These are phyloP conservation scores for Acanthamoeba culbertsoni DNA, from an alignment of 208 protist genomes.

Conservation along the genomic window DNA sequence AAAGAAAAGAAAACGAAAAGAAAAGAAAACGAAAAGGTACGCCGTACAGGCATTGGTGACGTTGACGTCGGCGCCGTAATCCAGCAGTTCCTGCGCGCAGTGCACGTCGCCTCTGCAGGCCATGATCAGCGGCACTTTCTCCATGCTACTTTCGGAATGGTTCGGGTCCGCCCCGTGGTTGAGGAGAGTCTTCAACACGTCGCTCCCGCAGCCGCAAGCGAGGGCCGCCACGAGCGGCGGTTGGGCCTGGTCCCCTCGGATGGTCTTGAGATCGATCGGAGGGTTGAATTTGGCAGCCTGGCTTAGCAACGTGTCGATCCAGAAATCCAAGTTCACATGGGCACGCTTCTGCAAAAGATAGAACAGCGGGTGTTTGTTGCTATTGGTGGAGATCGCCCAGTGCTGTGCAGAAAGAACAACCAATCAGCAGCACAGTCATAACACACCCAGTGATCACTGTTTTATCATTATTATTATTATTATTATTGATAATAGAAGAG, in stretches of 20 bases:
- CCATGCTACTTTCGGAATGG: neutral
- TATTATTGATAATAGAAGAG: neutral
- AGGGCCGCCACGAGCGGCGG: neutral
- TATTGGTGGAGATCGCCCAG: neutral
- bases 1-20: neutral
- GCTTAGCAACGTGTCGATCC: neutral
- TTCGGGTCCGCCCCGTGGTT: neutral
- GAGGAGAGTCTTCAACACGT: neutral
- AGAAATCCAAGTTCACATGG: neutral
- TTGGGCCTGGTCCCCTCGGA: neutral
- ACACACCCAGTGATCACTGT: neutral
- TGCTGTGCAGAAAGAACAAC: neutral
- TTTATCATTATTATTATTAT: neutral
- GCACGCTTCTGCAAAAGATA: neutral
- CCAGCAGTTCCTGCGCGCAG: neutral
- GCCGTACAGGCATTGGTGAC: neutral
- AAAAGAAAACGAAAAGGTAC: neutral
- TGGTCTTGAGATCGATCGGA: neutral
- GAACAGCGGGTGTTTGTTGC: neutral
- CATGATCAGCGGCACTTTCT: neutral
- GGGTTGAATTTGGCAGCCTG: neutral
- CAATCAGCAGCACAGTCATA: neutral
- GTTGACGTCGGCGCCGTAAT: neutral
- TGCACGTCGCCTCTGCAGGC: neutral
- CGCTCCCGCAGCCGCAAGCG: neutral